Conservation (phyloP, 2,329 filamentous ascomycete species). For the Huntiella bhutanensis region DNA sequence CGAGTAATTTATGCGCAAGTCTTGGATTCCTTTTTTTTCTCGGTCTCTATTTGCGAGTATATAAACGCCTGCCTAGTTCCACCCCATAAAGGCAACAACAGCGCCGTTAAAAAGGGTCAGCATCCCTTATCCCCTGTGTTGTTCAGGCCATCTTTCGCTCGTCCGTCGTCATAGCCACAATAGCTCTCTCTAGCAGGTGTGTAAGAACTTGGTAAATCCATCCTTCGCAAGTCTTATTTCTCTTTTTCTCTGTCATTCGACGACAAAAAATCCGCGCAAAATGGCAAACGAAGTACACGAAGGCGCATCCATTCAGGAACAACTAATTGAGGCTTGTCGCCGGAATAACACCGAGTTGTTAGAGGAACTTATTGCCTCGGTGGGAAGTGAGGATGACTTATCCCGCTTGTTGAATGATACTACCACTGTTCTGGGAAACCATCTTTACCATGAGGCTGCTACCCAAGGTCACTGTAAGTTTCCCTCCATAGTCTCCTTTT, state of each 20-base stretch:
- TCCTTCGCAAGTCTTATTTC: too few species aligned
- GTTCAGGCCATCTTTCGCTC: too few species aligned
- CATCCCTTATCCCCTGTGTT: too few species aligned
- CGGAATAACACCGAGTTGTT: conserved; percentile 82
- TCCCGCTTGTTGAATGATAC: conserved; percentile 70
- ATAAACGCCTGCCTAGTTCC: too few species aligned
- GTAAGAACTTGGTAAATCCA: too few species aligned
- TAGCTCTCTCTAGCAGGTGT: too few species aligned
- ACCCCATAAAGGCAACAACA: too few species aligned
- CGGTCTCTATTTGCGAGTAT: too few species aligned
- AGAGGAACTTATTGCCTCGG: conserved; percentile 46
- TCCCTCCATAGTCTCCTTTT: not conserved
- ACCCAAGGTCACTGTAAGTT: conserved; percentile 64
- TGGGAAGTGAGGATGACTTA: conserved; percentile 44
- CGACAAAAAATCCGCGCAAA: not conserved
- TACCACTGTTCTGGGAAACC: conserved; percentile 69
- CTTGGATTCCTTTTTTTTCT: too few species aligned
- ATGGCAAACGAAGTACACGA: conserved; percentile 19
- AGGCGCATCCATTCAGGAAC: conserved; percentile 72
- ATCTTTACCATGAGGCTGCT: conserved; percentile 79
- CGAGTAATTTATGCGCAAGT: too few species aligned
- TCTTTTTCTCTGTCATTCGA: not conserved
- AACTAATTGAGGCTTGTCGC: conserved; percentile 80
- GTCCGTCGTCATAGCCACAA: too few species aligned
- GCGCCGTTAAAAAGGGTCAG: too few species aligned